Conservation (phyloP, 2,329 filamentous ascomycete species). For the Dactylellina cionopaga region DNA sequence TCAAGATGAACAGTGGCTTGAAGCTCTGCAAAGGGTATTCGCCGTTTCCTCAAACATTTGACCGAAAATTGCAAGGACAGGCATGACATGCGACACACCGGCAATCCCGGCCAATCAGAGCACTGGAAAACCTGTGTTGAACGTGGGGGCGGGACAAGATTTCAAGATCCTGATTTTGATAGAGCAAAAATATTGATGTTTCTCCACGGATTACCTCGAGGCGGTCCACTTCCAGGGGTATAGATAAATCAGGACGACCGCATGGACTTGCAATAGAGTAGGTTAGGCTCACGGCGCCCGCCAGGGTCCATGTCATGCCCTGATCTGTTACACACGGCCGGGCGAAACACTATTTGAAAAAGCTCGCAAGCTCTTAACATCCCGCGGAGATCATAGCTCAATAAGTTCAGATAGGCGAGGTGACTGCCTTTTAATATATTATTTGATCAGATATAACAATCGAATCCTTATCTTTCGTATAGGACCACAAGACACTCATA, state of each 20-base stretch:
- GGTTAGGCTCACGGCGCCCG: background rate
- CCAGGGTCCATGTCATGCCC: background rate
- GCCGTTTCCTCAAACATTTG: slow-evolving; percentile 20
- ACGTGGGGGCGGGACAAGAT: slow-evolving; percentile 35
- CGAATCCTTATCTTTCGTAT: slow-evolving; percentile 7
- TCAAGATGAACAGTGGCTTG: background rate
- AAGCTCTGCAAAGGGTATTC: background rate
- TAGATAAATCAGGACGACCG: background rate
- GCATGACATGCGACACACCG: background rate
- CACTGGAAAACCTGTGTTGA: slow-evolving; percentile 25
- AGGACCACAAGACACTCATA: too few species aligned
- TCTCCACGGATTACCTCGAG: slow-evolving; percentile 23
- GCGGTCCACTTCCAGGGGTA: slow-evolving; percentile 27
- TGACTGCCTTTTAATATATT: slow-evolving; percentile 7
- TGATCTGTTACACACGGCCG: slow-evolving; percentile 29
- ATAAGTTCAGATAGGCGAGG: slow-evolving; percentile 32
- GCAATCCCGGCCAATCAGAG: background rate
- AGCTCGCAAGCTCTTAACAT: too few species aligned
- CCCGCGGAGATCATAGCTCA: slow-evolving; percentile 31
- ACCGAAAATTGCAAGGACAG: slow-evolving; percentile 25
- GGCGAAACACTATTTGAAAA: slow-evolving; percentile 2
- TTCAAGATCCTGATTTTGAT: background rate
- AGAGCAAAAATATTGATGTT: background rate
- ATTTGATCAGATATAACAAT: background rate
- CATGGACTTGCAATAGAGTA: background rate